Evolutionary conservation across 305 asterid species (phyloP).

Genomic region (Plantago coronopus): DNA sequence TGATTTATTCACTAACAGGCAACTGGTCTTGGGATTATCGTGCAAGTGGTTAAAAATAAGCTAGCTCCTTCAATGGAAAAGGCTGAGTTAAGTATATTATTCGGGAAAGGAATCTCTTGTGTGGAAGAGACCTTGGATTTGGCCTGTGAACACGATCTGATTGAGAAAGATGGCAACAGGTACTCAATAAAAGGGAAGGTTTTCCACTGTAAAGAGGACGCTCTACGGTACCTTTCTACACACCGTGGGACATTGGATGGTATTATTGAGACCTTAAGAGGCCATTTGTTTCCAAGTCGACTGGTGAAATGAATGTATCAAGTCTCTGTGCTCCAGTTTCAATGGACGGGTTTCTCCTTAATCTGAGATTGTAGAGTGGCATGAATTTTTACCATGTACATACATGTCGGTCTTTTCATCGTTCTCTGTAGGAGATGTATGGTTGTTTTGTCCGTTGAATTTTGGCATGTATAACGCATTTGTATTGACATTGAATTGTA

Average conservation of each 20-base stretch:
- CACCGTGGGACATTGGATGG: slow-evolving; percentile 47
- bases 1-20: slow-evolving; percentile 45
- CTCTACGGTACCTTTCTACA: slow-evolving; percentile 52
- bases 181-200: slow-evolving; percentile 58
- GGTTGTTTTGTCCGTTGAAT: neutral
- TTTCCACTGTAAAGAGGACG: slow-evolving; percentile 52
- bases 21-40: slow-evolving; percentile 70
- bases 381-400: neutral
- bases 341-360: neutral
- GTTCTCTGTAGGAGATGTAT: neutral
- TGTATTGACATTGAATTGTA: neutral
- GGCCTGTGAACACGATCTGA: slow-evolving; percentile 79
- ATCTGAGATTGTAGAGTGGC: neutral
- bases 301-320: slow-evolving; percentile 6
- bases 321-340: neutral
- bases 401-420: neutral
- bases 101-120: slow-evolving; percentile 65
- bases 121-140: slow-evolving; percentile 72
- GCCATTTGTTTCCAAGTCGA: slow-evolving; percentile 49
- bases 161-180: slow-evolving; percentile 47
- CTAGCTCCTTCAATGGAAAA: slow-evolving; percentile 73
- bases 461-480: neutral
- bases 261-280: slow-evolving; percentile 50
- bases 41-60: slow-evolving; percentile 83
- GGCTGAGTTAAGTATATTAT: slow-evolving; percentile 60